phyloP scores from a whole-genome alignment of 768 basidiomycete species.

The Calocera cornea region DNA sequence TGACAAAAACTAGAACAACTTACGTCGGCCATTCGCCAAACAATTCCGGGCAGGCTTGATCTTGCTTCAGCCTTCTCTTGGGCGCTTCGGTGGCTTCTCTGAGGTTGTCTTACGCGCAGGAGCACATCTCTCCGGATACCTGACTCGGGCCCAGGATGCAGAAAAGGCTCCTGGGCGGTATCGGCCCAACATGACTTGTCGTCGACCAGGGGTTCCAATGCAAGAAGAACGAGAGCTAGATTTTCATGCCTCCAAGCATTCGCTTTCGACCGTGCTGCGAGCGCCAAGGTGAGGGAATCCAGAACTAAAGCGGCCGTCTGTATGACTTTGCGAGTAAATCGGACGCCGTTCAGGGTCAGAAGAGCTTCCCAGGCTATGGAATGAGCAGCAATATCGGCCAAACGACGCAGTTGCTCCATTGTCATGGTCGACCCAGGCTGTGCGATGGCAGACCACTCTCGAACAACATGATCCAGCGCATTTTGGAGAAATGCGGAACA shows the following conservation, averaged over 20 bases:
- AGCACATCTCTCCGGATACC: constrained; percentile 34
- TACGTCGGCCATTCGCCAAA: constrained; percentile 64
- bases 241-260: constrained; percentile 44
- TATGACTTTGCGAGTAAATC: constrained; percentile 45
- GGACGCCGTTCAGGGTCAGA: constrained; percentile 50
- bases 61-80: constrained; percentile 11
- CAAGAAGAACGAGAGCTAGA: constrained; percentile 48
- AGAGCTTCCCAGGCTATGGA: constrained; percentile 57
- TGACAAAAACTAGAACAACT: constrained; percentile 17
- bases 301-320: constrained; percentile 41
- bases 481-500: constrained; percentile 50
- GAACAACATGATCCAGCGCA: constrained; percentile 38
- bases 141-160: not conserved
- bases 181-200: constrained; percentile 22
- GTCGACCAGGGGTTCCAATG: constrained; percentile 51
- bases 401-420: constrained; percentile 49
- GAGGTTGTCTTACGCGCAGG: constrained; percentile 47
- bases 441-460: constrained; percentile 35
- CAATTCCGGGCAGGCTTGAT: constrained; percentile 35
- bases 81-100: constrained; percentile 34
- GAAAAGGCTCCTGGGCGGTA: not conserved
- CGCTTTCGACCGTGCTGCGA: not conserved
- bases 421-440: constrained; percentile 30
- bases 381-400: constrained; percentile 54
- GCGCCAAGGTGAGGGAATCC: not conserved